Evolutionary conservation across 1,284 basidiomycete genomes (phyloP).

Genomic region (Cutaneotrichosporon dermatis): DNA sequence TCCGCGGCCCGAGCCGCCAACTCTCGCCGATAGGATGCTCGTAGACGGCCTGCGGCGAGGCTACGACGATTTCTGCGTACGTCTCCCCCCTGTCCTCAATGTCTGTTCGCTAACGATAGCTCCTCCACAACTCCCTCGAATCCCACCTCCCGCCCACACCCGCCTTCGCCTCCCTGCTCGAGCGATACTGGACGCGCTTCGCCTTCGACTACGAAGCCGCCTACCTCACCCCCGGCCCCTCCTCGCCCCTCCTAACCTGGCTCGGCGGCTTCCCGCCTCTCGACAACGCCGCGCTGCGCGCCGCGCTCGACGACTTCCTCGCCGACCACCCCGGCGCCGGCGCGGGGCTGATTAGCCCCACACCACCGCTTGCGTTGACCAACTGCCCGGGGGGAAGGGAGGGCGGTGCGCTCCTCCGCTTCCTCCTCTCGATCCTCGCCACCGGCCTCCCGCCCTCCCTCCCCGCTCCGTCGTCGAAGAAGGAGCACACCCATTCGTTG

Average conservation of each 20-base stretch:
- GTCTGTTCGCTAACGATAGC: constrained; percentile 23
- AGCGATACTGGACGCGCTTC: constrained; percentile 42
- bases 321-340: neutral
- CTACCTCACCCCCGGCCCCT: constrained; percentile 18
- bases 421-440: neutral
- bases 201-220: constrained; percentile 33
- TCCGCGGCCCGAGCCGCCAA: constrained; percentile 7
- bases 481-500: constrained; percentile 13
- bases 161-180: constrained; percentile 23
- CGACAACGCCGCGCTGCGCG: neutral
- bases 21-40: constrained; percentile 34
- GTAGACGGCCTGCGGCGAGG: constrained; percentile 31
- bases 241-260: constrained; percentile 20
- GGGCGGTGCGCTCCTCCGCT: neutral
- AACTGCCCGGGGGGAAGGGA: neutral
- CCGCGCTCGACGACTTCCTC: neutral
- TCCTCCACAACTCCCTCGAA: constrained; percentile 29
- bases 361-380: neutral
- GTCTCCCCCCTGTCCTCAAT: constrained; percentile 22
- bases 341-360: neutral
- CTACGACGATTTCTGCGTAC: constrained; percentile 41
- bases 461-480: constrained; percentile 1
- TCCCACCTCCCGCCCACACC: constrained; percentile 21
- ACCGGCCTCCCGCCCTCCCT: neutral
- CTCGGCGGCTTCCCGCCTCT: constrained; percentile 21